Conservation (phyloP, 495 filamentous ascomycete genomes). For the Zalerion maritima region DNA sequence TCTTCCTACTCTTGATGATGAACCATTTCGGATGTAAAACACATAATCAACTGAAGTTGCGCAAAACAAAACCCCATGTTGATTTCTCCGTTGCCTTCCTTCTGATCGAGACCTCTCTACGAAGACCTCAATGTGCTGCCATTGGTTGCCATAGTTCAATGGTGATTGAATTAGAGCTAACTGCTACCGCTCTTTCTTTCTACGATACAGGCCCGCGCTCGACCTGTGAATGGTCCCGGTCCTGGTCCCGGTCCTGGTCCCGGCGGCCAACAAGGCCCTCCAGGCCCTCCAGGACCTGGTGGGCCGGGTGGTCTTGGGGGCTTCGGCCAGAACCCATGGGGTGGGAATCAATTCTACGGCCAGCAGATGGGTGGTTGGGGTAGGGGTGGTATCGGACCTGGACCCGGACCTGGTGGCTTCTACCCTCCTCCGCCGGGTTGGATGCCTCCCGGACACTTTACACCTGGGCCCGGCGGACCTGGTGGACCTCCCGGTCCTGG, state of each 20-base stretch:
- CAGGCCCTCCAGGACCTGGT: too few species aligned
- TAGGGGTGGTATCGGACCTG: constrained; percentile 10
- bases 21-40: constrained; percentile 77
- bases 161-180: too few species aligned
- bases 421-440: constrained; percentile 56
- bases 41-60: constrained; percentile 61
- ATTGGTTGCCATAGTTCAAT: too few species aligned
- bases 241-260: constrained; percentile 19
- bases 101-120: constrained; percentile 58
- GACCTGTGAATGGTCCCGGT: too few species aligned
- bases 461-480: constrained; percentile 28
- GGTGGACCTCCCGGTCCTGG: constrained; percentile 39
- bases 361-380: too few species aligned
- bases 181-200: constrained; percentile 31
- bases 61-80: constrained; percentile 74
- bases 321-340: too few species aligned
- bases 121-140: constrained; percentile 20
- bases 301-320: too few species aligned
- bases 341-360: too few species aligned
- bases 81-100: constrained; percentile 99
- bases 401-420: constrained; percentile 18
- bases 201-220: too few species aligned
- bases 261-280: too few species aligned
- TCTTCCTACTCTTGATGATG: constrained; percentile 43
- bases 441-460: constrained; percentile 75